Evolutionary conservation across 169 alveolate species (phyloP), one percentile per base, ranked within the genome.

Genomic region (Plasmodium gonderi): DNA sequence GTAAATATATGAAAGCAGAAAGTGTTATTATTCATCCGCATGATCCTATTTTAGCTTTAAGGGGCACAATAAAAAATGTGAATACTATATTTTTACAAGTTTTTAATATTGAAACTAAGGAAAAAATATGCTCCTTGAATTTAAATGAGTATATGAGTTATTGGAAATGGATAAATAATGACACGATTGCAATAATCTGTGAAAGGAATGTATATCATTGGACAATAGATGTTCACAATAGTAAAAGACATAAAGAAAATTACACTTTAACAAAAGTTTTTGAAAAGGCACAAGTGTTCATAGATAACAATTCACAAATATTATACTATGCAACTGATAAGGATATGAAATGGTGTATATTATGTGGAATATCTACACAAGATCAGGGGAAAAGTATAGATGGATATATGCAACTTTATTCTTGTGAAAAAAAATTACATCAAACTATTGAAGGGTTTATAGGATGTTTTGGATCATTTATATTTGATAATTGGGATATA

Each of bases 1-100:
- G 99, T 80, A 98, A 98, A 92, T 98, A 99, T 79, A 98, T 98
- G 97, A 99, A 98, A 96, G 99, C 99, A 42, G 99, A 99, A 67
- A 97, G 98, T 11, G 99, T 98, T 6, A 94, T 99, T 82, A 98
- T 98, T 98, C 99, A 99, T 94, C 99, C 99, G n/a, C 80, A 95
- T 38, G 96, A 97, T 79, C 98, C 98, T 91, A 97, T 98, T 68
- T 97, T 99, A 82, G 99, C 99, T 44, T 97, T 98, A 65, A 97
- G 98, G 92, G 99, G 99, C 2, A 92, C 95, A 17, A 60, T 95
- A 83, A 96, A 74, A 90, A 81, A 47, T 81, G 80, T 94, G 80
- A 95, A 44, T 92, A 60, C 94, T 17, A 79, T 85, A 51, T 94
- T 95, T 91, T 94, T 98, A 31, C 97, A 98, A 97, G 97, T 98